phyloP scores from a whole-genome alignment of 345 rosid species.

The Pistacia integerrima region DNA sequence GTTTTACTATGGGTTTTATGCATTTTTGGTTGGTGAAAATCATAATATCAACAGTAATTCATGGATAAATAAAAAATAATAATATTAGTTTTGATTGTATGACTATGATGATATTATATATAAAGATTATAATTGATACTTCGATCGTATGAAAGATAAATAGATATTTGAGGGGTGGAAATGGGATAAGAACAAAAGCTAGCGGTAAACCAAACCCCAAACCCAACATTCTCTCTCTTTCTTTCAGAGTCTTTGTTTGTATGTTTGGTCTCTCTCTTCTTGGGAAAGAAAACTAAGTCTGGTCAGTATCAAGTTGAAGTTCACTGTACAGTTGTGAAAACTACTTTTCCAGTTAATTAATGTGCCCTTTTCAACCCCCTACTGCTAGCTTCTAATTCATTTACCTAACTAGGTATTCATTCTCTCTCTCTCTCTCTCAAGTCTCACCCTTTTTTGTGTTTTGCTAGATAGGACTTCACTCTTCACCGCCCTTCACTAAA shows the following conservation, averaged over 20 bases:
- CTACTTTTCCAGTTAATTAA: not conserved
- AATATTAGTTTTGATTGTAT: no score
- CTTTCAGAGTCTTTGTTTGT: conserved; percentile 11
- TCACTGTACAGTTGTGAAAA: conserved; percentile 8
- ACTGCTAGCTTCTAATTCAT: not conserved
- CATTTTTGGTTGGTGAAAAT: no score
- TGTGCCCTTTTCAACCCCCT: not conserved
- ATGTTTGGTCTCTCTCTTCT: conserved; percentile 22
- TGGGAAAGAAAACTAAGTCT: conserved; percentile 50
- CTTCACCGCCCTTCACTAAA: no score
- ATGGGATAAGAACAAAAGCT: no score
- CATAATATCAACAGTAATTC: no score
- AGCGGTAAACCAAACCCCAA: not conserved
- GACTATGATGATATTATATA: no score
- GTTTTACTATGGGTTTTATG: fast-evolving
- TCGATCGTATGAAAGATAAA: no score
- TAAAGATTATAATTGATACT: no score
- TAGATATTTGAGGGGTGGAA: no score
- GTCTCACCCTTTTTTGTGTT: not conserved
- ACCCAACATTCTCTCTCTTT: conserved; percentile 14
- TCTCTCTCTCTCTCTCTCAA: conserved; percentile 15
- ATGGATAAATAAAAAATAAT: no score
- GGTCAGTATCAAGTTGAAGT: conserved; percentile 34
- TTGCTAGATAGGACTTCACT: no score
- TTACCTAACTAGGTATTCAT: conserved; percentile 6